phyloP scores from a whole-genome alignment of 768 basidiomycete species.

The Agrocybe chaxingu region DNA sequence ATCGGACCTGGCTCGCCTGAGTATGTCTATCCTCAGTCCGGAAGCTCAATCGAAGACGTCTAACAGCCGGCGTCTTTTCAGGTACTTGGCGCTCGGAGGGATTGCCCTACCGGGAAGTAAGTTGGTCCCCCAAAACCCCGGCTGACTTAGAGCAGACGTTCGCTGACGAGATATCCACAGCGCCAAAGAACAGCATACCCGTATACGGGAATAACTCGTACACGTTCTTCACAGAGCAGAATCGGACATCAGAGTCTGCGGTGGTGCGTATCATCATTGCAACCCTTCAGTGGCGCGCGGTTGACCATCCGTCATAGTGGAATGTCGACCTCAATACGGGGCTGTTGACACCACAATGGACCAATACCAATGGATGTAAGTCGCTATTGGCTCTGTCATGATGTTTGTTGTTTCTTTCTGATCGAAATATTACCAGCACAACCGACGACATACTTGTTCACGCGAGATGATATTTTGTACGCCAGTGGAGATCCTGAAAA shows the following conservation, averaged over 20 bases:
- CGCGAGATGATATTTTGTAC: slow-evolving; percentile 5
- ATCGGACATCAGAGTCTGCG: slow-evolving; percentile 10
- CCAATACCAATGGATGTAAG: slow-evolving; percentile 12
- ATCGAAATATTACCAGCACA: slow-evolving; percentile 1
- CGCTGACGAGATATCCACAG: background rate
- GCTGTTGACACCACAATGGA: slow-evolving; percentile 11
- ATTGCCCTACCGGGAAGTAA: slow-evolving; percentile 10
- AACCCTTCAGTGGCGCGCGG: background rate
- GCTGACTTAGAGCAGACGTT: background rate
- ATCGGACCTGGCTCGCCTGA: slow-evolving; percentile 7
- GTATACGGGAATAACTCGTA: slow-evolving; percentile 8
- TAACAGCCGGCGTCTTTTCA: background rate
- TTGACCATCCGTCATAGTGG: slow-evolving; percentile 8
- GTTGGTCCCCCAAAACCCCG: background rate
- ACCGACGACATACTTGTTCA: slow-evolving; percentile 3
- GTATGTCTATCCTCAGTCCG: background rate
- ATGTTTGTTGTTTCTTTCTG: background rate
- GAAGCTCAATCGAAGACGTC: background rate
- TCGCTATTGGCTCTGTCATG: background rate
- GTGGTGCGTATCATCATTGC: slow-evolving; percentile 7
- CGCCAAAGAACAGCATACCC: slow-evolving; percentile 6
- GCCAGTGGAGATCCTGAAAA: slow-evolving; percentile 10
- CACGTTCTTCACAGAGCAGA: background rate
- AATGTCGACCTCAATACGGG: slow-evolving; percentile 11
- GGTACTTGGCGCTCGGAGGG: slow-evolving; percentile 11